Conservation (phyloP, 169 alveolate genomes). For the Cryptosporidium felis region DNA sequence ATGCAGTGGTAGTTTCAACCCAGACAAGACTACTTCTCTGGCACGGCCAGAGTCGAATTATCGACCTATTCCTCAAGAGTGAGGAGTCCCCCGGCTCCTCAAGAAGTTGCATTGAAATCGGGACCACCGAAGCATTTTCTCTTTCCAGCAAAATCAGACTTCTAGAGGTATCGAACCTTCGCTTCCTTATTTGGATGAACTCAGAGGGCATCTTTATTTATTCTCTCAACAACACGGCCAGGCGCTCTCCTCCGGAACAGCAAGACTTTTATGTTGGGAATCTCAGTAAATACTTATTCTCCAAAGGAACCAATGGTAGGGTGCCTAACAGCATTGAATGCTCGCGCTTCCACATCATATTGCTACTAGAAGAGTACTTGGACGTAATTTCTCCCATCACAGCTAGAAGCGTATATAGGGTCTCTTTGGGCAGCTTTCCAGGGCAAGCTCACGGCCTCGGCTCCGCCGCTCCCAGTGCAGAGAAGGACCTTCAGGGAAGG, state of each 20-base stretch:
- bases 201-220: background rate
- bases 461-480: background rate
- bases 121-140: background rate
- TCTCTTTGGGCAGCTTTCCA: conserved; percentile 7
- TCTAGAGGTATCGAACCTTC: conserved; percentile 14
- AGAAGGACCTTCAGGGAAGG: background rate
- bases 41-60: conserved; percentile 53
- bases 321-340: conserved; percentile 54
- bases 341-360: conserved; percentile 50
- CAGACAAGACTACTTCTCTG: conserved; percentile 43
- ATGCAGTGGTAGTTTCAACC: conserved; percentile 25
- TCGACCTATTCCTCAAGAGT: conserved; percentile 36
- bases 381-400: conserved; percentile 44
- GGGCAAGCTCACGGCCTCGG: background rate
- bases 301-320: background rate
- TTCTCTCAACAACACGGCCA: conserved; percentile 3
- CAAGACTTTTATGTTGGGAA: too few species aligned
- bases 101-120: background rate
- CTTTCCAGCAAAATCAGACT: conserved; percentile 31
- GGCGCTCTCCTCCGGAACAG: too few species aligned
- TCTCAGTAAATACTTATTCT: background rate
- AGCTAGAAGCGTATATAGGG: conserved; percentile 10
- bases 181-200: conserved; percentile 42
- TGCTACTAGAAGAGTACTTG: conserved; percentile 22
- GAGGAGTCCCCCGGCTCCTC: background rate